Conservation (phyloP, 768 basidiomycete species). For the Cantharellus cinnabarinus region DNA sequence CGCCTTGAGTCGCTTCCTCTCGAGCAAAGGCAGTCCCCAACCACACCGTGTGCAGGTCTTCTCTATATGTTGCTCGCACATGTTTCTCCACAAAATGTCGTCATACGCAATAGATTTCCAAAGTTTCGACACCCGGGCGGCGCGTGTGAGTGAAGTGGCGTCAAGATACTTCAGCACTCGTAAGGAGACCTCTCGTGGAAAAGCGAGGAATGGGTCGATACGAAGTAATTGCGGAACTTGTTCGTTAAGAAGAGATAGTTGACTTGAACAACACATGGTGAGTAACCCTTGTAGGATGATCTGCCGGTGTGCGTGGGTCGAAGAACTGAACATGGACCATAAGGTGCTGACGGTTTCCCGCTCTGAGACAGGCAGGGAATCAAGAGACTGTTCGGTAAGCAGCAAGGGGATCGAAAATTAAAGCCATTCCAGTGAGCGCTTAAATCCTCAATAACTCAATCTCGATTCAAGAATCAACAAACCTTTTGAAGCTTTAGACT, state of each 20-base stretch:
- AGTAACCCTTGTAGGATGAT: conserved; percentile 91
- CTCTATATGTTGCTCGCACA: conserved; percentile 97
- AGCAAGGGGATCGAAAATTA: not conserved
- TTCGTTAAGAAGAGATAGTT: conserved; percentile 87
- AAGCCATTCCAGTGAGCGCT: not conserved
- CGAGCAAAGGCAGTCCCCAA: conserved; percentile 86
- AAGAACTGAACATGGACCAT: conserved; percentile 94
- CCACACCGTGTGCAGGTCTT: conserved; percentile 93
- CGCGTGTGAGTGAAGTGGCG: conserved; percentile 79
- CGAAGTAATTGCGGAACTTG: conserved; percentile 82
- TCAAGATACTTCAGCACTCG: conserved; percentile 78
- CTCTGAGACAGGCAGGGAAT: conserved; percentile 69
- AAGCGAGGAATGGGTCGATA: conserved; percentile 78
- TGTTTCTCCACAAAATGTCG: conserved; percentile 83
- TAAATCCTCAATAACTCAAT: not conserved
- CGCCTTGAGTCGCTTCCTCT: conserved; percentile 34
- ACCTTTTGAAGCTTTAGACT: conserved; percentile 84
- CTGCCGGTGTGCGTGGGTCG: conserved; percentile 73
- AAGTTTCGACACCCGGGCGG: conserved; percentile 67
- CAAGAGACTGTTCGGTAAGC: conserved; percentile 44
- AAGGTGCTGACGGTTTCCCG: conserved; percentile 74
- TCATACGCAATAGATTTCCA: conserved; percentile 90
- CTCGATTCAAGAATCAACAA: conserved; percentile 13
- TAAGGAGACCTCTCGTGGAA: conserved; percentile 78
- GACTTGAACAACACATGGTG: conserved; percentile 98